phyloP scores from a whole-genome alignment of 179 eudicot species.

The Drosera spatulata region DNA sequence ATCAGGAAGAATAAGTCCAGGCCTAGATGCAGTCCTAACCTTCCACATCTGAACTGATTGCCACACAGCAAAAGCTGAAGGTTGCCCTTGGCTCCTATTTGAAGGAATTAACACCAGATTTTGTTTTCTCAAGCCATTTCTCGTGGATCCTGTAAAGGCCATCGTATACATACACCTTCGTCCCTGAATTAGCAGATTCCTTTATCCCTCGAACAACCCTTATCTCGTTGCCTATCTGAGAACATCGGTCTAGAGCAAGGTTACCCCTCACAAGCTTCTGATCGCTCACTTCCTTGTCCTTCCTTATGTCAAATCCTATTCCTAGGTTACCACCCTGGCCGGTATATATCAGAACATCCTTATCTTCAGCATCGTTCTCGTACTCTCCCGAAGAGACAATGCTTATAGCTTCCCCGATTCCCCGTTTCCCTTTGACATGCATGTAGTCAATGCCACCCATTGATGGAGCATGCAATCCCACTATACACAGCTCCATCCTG shows the following conservation, averaged over 20 bases:
- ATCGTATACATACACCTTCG: slow-evolving; percentile 51
- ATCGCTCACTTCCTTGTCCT: slow-evolving; percentile 27
- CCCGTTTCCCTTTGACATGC: slow-evolving; percentile 16
- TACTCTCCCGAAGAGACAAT: slow-evolving; percentile 52
- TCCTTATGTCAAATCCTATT: slow-evolving; percentile 8
- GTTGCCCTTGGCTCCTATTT: slow-evolving; percentile 27
- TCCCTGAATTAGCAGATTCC: slow-evolving; percentile 15
- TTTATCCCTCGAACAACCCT: slow-evolving; percentile 38
- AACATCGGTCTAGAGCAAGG: slow-evolving; percentile 40
- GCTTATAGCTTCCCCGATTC: slow-evolving; percentile 51
- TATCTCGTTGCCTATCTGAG: slow-evolving; percentile 32
- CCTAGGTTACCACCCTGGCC: slow-evolving; percentile 47
- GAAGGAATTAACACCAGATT: slow-evolving; percentile 42
- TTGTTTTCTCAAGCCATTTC: slow-evolving; percentile 48
- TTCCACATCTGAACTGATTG: slow-evolving; percentile 58
- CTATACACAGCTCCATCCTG: slow-evolving; percentile 52
- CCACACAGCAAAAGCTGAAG: slow-evolving; percentile 54
- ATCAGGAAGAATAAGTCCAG: slow-evolving; percentile 48
- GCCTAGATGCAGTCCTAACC: slow-evolving; percentile 26
- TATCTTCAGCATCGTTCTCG: slow-evolving; percentile 39
- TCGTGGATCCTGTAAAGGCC: slow-evolving; percentile 51
- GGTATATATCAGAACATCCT: slow-evolving; percentile 36
- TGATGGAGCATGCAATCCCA: slow-evolving; percentile 50
- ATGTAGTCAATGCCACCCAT: slow-evolving; percentile 61
- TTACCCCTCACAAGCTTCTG: slow-evolving; percentile 62